Evolutionary conservation across 108 stramenopile species (phyloP).

Genomic region (Poteriospumella lacustris): DNA sequence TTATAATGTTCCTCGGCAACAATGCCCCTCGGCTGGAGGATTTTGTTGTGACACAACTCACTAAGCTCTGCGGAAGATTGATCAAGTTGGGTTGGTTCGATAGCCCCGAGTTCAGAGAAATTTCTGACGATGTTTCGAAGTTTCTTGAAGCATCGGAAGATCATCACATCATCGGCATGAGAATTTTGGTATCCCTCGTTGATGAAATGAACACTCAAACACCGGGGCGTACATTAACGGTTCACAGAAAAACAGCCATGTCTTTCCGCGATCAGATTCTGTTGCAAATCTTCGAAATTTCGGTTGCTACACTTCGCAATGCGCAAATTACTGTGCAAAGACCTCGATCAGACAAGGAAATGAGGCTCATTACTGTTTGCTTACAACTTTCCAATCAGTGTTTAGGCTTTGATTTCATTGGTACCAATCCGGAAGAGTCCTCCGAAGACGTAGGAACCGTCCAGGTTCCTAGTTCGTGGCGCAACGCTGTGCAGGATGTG

Average conservation of each 20-base stretch:
- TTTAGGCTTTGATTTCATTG: conserved; percentile 94
- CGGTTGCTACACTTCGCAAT: background rate
- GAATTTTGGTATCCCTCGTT: conserved; percentile 86
- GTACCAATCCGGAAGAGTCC: conserved; percentile 94
- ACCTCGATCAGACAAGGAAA: background rate
- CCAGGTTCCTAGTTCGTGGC: conserved; percentile 83
- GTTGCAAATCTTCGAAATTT: conserved; percentile 70
- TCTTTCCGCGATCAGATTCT: conserved; percentile 87
- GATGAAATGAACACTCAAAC: conserved; percentile 92
- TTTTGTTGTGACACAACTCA: conserved; percentile 73
- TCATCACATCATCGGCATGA: conserved; percentile 87
- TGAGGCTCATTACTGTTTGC: background rate
- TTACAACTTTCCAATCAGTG: conserved; percentile 57
- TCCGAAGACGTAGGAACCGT: conserved; percentile 94
- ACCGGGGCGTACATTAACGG: conserved; percentile 81
- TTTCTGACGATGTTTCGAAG: conserved; percentile 87
- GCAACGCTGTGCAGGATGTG: conserved; percentile 72
- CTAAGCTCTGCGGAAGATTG: conserved; percentile 90
- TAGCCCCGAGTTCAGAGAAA: conserved; percentile 77
- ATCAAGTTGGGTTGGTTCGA: conserved; percentile 98
- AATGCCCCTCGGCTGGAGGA: conserved; percentile 78
- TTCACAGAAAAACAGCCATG: conserved; percentile 92
- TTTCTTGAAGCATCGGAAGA: conserved; percentile 82
- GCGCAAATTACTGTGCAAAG: no score
- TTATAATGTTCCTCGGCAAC: conserved; percentile 83